Percentiles rank a stretch among this genome's conserved stretches.
Conservation (phyloP, 768 basidiomycete genomes). For the Porpolomopsis calyptriformis region DNA sequence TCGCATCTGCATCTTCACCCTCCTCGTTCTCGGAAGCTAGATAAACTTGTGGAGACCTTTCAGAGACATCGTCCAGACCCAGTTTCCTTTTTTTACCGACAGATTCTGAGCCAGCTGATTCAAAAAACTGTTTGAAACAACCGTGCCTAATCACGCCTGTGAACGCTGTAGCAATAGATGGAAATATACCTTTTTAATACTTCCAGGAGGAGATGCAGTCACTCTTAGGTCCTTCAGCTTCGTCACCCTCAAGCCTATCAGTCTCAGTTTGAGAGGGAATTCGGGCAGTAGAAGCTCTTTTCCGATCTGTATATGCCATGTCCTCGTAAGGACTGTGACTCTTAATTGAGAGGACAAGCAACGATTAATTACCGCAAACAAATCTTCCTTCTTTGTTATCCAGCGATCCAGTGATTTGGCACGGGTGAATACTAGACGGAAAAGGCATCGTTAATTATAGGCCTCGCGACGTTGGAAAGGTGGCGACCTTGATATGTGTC, state of each 20-base stretch:
- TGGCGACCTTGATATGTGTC: conserved; percentile 71
- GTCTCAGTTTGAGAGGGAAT: conserved; percentile 64
- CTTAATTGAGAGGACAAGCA: conserved; percentile 3
- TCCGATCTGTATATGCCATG: conserved; percentile 42
- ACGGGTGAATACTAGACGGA: conserved; percentile 56
- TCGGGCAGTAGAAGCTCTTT: conserved; percentile 75
- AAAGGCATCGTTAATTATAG: background rate
- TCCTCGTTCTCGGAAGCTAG: conserved; percentile 7
- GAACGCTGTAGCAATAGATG: background rate
- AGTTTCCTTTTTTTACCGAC: conserved; percentile 35
- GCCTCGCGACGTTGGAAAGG: background rate
- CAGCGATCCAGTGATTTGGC: conserved; percentile 71
- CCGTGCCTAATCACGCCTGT: background rate
- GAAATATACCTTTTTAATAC: conserved; percentile 58
- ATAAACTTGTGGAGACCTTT: background rate
- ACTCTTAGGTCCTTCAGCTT: conserved; percentile 76
- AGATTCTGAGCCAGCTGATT: conserved; percentile 28
- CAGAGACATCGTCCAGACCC: conserved; percentile 9
- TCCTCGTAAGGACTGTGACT: conserved; percentile 7
- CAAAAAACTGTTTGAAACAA: conserved; percentile 43
- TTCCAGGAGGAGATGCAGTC: conserved; percentile 28
- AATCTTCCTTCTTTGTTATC: conserved; percentile 69
- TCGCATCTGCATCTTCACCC: conserved; percentile 23
- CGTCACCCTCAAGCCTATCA: conserved; percentile 83
- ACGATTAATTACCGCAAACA: conserved; percentile 51